Evolutionary conservation across 805 yeast genomes (phyloP), one percentile per base, ranked within the genome.

Genomic region (Spathaspora boniae): DNA sequence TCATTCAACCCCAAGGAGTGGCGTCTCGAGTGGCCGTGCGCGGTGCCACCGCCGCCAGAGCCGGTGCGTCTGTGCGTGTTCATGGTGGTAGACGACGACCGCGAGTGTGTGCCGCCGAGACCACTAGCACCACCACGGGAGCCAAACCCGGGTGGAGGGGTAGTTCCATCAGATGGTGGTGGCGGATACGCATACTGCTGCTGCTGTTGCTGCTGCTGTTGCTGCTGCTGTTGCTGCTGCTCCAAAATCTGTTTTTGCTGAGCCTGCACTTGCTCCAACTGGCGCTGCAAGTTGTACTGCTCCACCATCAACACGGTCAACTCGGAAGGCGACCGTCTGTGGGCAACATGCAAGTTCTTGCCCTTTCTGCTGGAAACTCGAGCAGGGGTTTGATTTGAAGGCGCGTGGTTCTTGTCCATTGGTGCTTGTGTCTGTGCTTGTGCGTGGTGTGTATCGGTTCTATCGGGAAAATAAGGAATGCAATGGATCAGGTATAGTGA

Each of bases 271-370:
- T 78, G 70, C 50, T 93, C 97, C 65, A 89, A 72, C 56, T 91
- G 97, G 50, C 91, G 88, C 60, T 93, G 97, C 40, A 93, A 71
- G 39, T 82, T 80, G 56, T 84, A 78, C 54, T 85, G 94, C 61
- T 91, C 98, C 51, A 86, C 82, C 96, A 91, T 91, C 45, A 91
- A 68, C 37, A 83, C 84, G 2, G 98, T 91, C 56, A 93, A 70
- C 58, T 93, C 98, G 47, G 89, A 79, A n/a, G 97, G 97, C 3
- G 97, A 84, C 42, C 96, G 76, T 53, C 98, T 77, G 53, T 93
- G 98, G n/a, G 98, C 98, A 45, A 91, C 88, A 62, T 88, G 94
- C 41, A 93, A 53, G 47, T 61, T 65, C 34, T 54, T 58, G 11
- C 36, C 32, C 15, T 34, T 34, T 28, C 26, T 34, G 18, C 34